Evolutionary conservation across 192 early-diverging fungal genomes (phyloP), one percentile per base, ranked within the genome.

Genomic region (Coemansia sp.): DNA sequence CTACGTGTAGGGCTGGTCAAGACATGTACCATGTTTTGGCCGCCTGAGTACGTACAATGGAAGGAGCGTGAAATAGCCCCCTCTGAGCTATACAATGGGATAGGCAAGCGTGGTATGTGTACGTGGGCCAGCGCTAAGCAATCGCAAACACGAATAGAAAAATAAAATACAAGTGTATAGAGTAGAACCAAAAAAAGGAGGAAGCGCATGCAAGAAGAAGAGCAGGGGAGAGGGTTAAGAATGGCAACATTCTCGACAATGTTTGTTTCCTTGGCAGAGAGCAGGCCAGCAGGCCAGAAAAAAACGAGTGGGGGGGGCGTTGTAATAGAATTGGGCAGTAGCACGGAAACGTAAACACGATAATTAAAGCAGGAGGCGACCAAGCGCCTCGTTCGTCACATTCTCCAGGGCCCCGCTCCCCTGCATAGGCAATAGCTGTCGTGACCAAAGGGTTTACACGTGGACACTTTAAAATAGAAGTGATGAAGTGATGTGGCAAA

Each of bases 311-410:
- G 22, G 19, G 21, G 41, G 29, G 7, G 18, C 8, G 46, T 5
- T 27, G 26, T 24, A 48, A 48, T 48, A 48, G 26, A 48, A 48
- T 24, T 48, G 46, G 24, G 46, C 46, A 48, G 46, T 48, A 48
- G 26, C 21, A 22, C n/a, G 21, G 22, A 18, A 24, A 46, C 43
- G 43, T 46, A 46, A 48, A 48, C 46, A 27, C 46, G 24, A 26
- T 48, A 27, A 48, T 48, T 48, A 29, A 48, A 14, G 24, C 24
- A 26, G 43, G 26, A 27, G 24, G 26, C 3, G 43, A 15, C 12
- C 11, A 14, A 7, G 46, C 24, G 22, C 46, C 46, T 48, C 46
- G 26, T 26, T 19, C 26, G 46, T 48, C 46, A 26, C 46, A 48
- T 48, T 48, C 46, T 48, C 24, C 15, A 19, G 46, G 24, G 10